These are phyloP conservation scores for Teratosphaeriaceae sp. DNA, from an alignment of 2,329 filamentous ascomycete genomes.

Conservation along the genomic window DNA sequence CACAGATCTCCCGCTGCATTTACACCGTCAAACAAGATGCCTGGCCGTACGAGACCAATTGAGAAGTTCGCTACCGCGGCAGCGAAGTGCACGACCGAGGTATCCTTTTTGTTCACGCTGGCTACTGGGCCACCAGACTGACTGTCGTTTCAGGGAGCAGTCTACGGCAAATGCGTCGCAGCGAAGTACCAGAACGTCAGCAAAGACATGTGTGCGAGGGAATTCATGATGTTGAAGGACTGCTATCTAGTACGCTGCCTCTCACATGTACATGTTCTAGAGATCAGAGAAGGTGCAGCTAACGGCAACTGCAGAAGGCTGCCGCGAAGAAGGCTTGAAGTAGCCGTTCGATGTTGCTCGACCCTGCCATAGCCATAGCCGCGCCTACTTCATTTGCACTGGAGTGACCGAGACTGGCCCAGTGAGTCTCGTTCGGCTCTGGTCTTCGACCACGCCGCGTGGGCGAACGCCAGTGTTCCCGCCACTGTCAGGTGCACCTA, in stretches of 20 bases:
- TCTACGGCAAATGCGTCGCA: constrained; percentile 87
- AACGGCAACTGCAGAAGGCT: neutral
- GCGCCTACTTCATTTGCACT: neutral
- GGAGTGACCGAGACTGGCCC: too few relatives aligned
- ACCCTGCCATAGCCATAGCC: neutral
- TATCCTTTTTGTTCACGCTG: constrained; percentile 30
- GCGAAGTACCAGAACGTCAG: constrained; percentile 83
- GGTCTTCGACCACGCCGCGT: too few relatives aligned
- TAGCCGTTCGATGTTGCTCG: neutral
- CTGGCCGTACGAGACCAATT: constrained; percentile 53
- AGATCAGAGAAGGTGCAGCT: neutral
- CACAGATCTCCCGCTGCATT: too few relatives aligned
- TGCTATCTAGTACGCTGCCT: constrained; percentile 64
- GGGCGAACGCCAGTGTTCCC: too few relatives aligned
- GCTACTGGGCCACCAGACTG: constrained; percentile 1
- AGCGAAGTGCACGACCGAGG: constrained; percentile 60
- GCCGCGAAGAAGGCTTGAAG: constrained; percentile 1
- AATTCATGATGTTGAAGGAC: constrained; percentile 79
- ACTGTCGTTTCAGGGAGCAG: constrained; percentile 54
- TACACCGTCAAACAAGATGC: constrained; percentile 22
- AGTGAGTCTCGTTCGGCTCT: too few relatives aligned
- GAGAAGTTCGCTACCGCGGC: constrained; percentile 62
- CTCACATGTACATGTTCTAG: too few relatives aligned
- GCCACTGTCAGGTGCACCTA: too few relatives aligned
- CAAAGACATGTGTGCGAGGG: constrained; percentile 81